Base-by-base conservation (phyloP, 495 filamentous ascomycete genomes). In the Glonium stellatum region DNA sequence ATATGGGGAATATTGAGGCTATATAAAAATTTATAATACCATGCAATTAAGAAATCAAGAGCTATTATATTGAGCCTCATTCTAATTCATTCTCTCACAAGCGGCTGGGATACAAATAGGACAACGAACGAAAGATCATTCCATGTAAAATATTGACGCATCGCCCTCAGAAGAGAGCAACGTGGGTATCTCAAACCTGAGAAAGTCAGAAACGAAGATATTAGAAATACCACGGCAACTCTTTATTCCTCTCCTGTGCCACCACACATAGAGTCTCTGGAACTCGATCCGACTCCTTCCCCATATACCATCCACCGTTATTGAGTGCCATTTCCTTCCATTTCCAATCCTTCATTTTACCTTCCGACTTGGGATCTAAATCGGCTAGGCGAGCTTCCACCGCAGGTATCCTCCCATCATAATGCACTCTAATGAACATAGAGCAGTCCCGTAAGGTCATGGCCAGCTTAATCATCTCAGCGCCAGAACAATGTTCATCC, bases 361-460 rank as follows among this genome's bases (percentile, higher is more conserved):
- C 75, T 13, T 80, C 74, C n/a, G 82, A 84, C 75, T 98, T 98
- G 65, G 89, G 78, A 70, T 98, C 93, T 46, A 97, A 75, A 71
- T 98, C 93, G 0, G 86, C 92, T 1, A 98, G 74, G 52, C 86
- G 82, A 39, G 88, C 86, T 67, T 92, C 86, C 0, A 93, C 78
- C 0, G 8, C 18, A 50, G 67, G 68, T 25, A 67, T 73, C 67
- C 72, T 51, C 0, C 18, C 22, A 54, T 74, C 73, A 34, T 36
- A 25, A 18, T 23, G 15, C 64, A 89, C 79, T 74, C 81, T 83
- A 50, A 95, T 70, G 69, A 87, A 97, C 59, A 93, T 78, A 0
- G 88, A 90, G 70, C 91, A 92, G 72, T 98, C 92, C 51, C 92
- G 75, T 53, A 97, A 64, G 22, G 92, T 95, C 92, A 96, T 97